Evolutionary conservation across 345 rosid genomes (phyloP).

Genomic region (Salix koriyanagi): DNA sequence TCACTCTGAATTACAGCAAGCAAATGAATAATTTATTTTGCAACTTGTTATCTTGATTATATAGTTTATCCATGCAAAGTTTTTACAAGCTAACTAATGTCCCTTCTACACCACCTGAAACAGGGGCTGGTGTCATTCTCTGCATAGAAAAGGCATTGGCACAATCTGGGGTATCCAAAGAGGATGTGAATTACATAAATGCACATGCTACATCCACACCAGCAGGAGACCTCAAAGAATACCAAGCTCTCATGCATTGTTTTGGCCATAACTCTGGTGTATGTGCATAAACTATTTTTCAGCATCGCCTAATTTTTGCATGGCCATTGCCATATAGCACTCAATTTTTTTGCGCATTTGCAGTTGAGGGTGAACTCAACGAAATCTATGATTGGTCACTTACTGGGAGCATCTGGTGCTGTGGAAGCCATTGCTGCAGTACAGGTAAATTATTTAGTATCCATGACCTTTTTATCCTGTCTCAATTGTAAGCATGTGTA

Average conservation of each 20-base stretch:
- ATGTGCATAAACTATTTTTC: conserved; percentile 10
- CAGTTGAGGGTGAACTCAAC: conserved; percentile 86
- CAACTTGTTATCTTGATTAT: background rate
- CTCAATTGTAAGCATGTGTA: background rate
- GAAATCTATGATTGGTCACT: conserved; percentile 92
- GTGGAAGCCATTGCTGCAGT: conserved; percentile 86
- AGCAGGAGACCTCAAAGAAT: conserved; percentile 86
- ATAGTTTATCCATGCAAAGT: background rate
- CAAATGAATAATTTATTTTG: background rate
- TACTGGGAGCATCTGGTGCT: conserved; percentile 90
- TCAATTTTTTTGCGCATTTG: conserved; percentile 14
- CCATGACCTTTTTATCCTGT: background rate
- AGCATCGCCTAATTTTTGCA: background rate
- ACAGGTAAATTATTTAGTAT: conserved; percentile 50
- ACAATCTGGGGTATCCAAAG: conserved; percentile 60
- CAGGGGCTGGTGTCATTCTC: conserved; percentile 74
- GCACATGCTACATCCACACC: conserved; percentile 95
- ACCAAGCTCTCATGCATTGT: conserved; percentile 64
- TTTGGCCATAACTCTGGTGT: conserved; percentile 84
- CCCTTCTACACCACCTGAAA: conserved; percentile 6
- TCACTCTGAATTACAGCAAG: background rate
- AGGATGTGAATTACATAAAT: conserved; percentile 75
- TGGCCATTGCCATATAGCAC: conserved; percentile 1
- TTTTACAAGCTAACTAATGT: background rate
- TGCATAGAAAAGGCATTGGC: conserved; percentile 88